Evolutionary conservation across 1,284 basidiomycete species (phyloP), one percentile per base, ranked within the genome.

Genomic region (Ustilago sp.): DNA sequence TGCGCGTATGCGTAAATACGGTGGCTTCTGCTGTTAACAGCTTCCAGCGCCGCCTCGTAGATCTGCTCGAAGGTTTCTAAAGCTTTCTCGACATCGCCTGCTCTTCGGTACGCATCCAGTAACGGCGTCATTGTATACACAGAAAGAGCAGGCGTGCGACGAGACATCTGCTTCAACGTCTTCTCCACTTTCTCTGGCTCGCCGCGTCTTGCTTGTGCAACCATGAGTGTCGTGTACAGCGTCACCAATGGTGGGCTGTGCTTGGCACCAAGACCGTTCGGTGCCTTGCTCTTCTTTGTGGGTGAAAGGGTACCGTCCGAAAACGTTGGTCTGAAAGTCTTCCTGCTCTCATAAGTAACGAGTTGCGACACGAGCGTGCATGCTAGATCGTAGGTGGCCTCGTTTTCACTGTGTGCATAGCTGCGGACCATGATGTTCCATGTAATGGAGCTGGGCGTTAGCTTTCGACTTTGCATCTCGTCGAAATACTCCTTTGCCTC

Each of bases 61-160:
- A 94, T 90, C 64, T 90, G 88, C 13, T 90, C 88, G 94, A 94
- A 98, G 5, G 93, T 81, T 23, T 89, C 86, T 62, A 88, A 87
- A 19, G 92, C 90, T 1, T 87, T 89, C 4, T 90, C 89, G 12
- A 91, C 81, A 74, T 93, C 89, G 32, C 88, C 88, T 2, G 88
- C 88, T 23, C 89, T 89, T 19, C 93, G 90, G 84, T 96, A 93
- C 0, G 90, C 91, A 75, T 94, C 91, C 82, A 98, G 89, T 28
- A 96, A 87, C 58, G 90, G 88, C 4, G 91, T 90, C 74, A 93
- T 88, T 3, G 90, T 88, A 28, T 89, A 88, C 39, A 95, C 84
- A 0, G 90, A 90, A 3, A 91, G 89, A 64, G 88, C 85, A 3
- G 89, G 90, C 2, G 90, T 91, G 0, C 86, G 86, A 23, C 74